Evolutionary conservation across 768 basidiomycete species (phyloP), one percentile per base, ranked within the genome.

Genomic region (Favolaschia claudopus): DNA sequence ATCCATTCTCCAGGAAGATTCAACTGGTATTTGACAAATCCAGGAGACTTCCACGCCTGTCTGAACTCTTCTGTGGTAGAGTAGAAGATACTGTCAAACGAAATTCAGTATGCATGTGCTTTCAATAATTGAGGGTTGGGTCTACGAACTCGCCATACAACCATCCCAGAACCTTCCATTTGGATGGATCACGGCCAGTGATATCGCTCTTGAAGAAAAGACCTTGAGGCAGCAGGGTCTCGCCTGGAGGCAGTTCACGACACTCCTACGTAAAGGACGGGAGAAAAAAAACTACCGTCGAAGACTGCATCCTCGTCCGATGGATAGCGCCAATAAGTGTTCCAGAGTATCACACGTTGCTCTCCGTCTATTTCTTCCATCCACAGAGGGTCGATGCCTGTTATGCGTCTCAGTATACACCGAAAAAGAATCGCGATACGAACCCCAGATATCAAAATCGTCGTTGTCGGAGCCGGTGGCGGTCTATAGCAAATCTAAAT

Each of bases 201-300:
- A 66, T 64, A 25, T 67, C 66, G 33, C 62, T 56, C 54, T 69
- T 66, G 48, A 69, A 67, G 39, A 46, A 69, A 17, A 69, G 66
- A 31, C 68, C 68, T 32, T 69, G 68, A 25, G 66, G 66, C 22
- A 67, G 50, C 4, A 67, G 55, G 28, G 66, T 67, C 40, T 65
- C 66, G 37, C 66, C 65, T 61, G 15, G 14, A 7, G 2, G 14
- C 24, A 7, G 5, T 7, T 9, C 3, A 17, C 32, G 10, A 12
- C 19, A 24, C 33, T 40, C 14, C 4, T 20, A 19, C 7, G 2
- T 15, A 28, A 39, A 39, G 24, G 0, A 1, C 24, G 10, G 8
- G 15, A 24, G 25, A 6, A 29, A 27, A 20, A 12, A 14, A 37
- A 42, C 7, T 38, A 42, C 60, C 63, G 34, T 64, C 63, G 33